These are phyloP conservation scores for Hawksworthiomyces lignivorus DNA, from an alignment of 2,329 filamentous ascomycete genomes.

Conservation along the genomic window DNA sequence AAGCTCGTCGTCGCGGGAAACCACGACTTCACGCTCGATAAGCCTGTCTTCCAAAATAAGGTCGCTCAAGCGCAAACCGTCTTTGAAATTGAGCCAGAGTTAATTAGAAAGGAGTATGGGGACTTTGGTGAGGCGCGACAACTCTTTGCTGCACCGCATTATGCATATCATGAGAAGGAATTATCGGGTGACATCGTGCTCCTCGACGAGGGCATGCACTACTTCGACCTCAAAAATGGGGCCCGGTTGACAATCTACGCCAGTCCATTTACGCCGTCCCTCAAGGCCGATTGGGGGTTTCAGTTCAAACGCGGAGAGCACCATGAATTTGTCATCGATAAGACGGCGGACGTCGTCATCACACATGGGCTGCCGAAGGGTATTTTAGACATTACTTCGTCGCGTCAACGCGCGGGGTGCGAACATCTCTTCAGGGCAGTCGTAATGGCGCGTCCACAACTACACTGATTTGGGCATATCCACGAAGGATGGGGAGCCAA, in stretches of 20 bases:
- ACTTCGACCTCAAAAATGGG: constrained; percentile 41
- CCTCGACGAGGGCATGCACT: constrained; percentile 42
- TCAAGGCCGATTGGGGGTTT: constrained; percentile 37
- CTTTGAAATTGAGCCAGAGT: constrained; percentile 13
- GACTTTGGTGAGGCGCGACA: constrained; percentile 26
- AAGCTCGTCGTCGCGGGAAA: constrained; percentile 50
- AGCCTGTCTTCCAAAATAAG: constrained; percentile 23
- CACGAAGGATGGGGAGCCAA: constrained; percentile 53
- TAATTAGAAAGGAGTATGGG: constrained; percentile 29
- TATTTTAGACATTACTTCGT: constrained; percentile 36
- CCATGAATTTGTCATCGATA: constrained; percentile 31
- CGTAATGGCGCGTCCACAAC: constrained; percentile 30
- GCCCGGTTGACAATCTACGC: constrained; percentile 42
- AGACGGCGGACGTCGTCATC: constrained; percentile 37
- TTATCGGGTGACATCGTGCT: constrained; percentile 33
- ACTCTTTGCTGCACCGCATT: too few relatives aligned
- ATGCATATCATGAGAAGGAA: constrained; percentile 25
- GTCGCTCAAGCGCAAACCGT: constrained; percentile 7
- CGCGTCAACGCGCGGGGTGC: constrained; percentile 32
- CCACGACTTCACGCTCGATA: constrained; percentile 39
- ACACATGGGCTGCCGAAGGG: constrained; percentile 49
- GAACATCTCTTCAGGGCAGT: constrained; percentile 37
- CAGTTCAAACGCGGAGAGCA: constrained; percentile 33
- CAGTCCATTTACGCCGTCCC: constrained; percentile 43
- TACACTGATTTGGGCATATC: constrained; percentile 53